Conservation (phyloP, 371 early-diverging fungal species). For the Mucor saturninus region DNA sequence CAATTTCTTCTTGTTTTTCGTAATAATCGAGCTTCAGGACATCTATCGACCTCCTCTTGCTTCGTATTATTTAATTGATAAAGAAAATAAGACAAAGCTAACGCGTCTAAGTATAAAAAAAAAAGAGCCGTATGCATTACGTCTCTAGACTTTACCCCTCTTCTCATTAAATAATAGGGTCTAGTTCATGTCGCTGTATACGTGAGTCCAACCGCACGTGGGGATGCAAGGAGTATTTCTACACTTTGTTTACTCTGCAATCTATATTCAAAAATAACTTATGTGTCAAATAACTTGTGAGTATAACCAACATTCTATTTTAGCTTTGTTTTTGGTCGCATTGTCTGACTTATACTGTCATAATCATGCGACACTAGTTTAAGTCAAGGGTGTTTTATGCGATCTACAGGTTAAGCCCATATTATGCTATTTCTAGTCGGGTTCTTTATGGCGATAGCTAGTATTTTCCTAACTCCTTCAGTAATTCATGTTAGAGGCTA, state of each 20-base stretch:
- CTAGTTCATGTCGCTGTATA: constrained; percentile 17
- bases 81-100: too few relatives aligned
- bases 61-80: too few relatives aligned
- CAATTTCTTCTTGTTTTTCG: constrained; percentile 13
- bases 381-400: constrained; percentile 7
- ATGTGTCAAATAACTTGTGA: background rate
- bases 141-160: background rate
- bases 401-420: constrained; percentile 1
- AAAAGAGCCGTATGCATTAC: too few relatives aligned
- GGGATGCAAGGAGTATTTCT: constrained; percentile 17
- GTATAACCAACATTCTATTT: constrained; percentile 11
- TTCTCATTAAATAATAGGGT: constrained; percentile 16
- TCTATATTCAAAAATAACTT: background rate
- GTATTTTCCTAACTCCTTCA: constrained; percentile 11
- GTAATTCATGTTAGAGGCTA: constrained; percentile 7
- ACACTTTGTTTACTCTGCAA: constrained; percentile 8
- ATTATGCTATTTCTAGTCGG: constrained; percentile 7
- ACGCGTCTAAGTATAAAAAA: too few relatives aligned
- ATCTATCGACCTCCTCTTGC: background rate
- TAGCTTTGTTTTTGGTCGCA: background rate
- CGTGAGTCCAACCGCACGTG: constrained; percentile 12
- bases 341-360: constrained; percentile 2
- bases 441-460: constrained; percentile 11
- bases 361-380: background rate
- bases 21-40: background rate